Percentiles rank a stretch among this genome's conserved stretches.
phyloP scores from a whole-genome alignment of 129 eudicot species.

The Ambrosia artemisiifolia region DNA sequence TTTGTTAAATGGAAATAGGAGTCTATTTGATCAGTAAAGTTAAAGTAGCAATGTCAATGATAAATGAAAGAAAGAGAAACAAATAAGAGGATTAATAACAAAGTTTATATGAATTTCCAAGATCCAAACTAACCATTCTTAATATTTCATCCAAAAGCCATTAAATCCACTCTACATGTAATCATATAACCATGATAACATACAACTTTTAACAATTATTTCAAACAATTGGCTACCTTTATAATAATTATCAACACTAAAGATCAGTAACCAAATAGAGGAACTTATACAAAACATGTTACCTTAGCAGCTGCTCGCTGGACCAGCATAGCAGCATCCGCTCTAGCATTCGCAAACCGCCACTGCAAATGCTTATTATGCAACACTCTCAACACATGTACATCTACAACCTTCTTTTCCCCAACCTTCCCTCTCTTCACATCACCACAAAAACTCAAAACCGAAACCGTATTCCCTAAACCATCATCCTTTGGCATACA shows the following conservation, averaged over 20 bases:
- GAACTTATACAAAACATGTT: background rate
- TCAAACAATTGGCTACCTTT: background rate
- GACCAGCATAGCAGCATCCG: slow-evolving; percentile 45
- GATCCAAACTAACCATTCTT: too few relatives aligned
- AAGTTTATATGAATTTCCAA: too few relatives aligned
- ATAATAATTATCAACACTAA: background rate
- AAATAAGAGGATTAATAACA: too few relatives aligned
- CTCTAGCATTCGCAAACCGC: slow-evolving; percentile 84
- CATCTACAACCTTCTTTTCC: slow-evolving; percentile 62
- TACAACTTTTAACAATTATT: background rate
- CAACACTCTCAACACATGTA: slow-evolving; percentile 59
- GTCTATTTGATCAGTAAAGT: too few relatives aligned
- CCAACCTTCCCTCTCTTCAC: slow-evolving; percentile 70
- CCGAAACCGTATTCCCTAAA: slow-evolving; percentile 38
- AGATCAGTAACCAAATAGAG: background rate
- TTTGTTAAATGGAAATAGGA: too few relatives aligned
- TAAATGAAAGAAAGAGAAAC: too few relatives aligned
- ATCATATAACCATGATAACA: background rate
- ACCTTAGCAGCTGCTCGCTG: slow-evolving; percentile 61
- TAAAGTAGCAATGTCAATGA: too few relatives aligned
- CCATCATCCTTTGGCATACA: slow-evolving; percentile 29
- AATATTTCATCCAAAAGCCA: too few relatives aligned
- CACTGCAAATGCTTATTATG: slow-evolving; percentile 81
- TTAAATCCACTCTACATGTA: background rate
- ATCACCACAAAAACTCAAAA: slow-evolving; percentile 58